Conservation (phyloP, 2,329 filamentous ascomycete genomes). For the Mycogone perniciosa region DNA sequence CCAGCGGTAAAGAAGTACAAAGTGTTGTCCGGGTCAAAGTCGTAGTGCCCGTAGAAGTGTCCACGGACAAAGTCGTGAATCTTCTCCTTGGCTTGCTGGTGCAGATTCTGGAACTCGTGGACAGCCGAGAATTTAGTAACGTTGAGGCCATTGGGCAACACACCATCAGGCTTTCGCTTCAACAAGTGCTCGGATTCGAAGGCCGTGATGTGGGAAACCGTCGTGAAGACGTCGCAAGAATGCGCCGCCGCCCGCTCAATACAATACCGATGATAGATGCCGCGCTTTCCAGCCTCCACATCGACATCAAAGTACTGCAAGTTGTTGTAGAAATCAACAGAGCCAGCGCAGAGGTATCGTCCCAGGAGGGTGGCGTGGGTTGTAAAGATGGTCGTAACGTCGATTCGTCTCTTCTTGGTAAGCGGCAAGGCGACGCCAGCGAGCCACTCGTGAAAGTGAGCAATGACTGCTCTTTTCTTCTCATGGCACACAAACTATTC, state of each 20-base stretch:
- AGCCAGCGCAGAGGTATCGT: conserved; percentile 92
- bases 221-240: conserved; percentile 93
- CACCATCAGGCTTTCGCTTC: conserved; percentile 95
- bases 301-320: conserved; percentile 95
- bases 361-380: conserved; percentile 94
- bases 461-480: conserved; percentile 85
- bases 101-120: conserved; percentile 97
- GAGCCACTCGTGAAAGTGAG: conserved; percentile 98
- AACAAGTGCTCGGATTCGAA: conserved; percentile 97
- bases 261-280: conserved; percentile 97
- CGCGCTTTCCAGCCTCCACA: conserved; percentile 91
- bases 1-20: conserved; percentile 97
- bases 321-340: conserved; percentile 99
- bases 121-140: conserved; percentile 96
- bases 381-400: conserved; percentile 96
- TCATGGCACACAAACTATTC: conserved; percentile 85
- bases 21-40: conserved; percentile 94
- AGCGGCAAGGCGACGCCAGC: conserved; percentile 88
- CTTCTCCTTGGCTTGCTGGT: conserved; percentile 94
- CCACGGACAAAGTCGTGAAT: conserved; percentile 97
- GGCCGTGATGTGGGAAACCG: conserved; percentile 95
- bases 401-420: conserved; percentile 88
- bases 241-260: conserved; percentile 93
- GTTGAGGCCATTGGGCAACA: conserved; percentile 92
- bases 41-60: conserved; percentile 97